Base-by-base conservation (phyloP, 345 rosid genomes). In the Odontarrhena argentea region DNA sequence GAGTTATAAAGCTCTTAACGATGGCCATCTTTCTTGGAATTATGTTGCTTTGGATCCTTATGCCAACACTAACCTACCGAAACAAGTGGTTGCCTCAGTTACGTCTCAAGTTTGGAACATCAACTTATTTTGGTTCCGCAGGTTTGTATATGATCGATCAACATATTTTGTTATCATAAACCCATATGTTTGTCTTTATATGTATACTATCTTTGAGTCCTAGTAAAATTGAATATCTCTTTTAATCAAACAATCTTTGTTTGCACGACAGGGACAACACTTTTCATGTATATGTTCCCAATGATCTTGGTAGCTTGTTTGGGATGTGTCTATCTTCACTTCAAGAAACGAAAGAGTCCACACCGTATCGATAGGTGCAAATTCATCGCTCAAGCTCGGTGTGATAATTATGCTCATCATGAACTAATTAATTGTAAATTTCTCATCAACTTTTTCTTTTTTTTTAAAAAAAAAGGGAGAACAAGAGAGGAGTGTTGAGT, bases 21-120 rank as follows among this genome's bases (percentile, higher is more conserved):
- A 57, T 65, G 61, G 55, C 69, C 15, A 63, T 83, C 7, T 75
- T 76, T 63, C 50, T 83, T 26, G 96, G 92, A 10, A 78, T 60
- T 58, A 56, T 86, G 51, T 42, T 87, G 82, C 54, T 90, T 51
- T 90, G 92, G 97, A 70, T 83, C 65, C 64, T 90, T 86, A 67
- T 60, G 76, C 85, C 97, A 40, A 86, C 96, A 46, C 73, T 67
- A 49, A 83, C 84, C 3, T 90, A 69, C 67, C 53, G 58, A 54
- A 47, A 40, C 9, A 38, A 40, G 14, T 87, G 93, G 95, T 28
- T 24, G 51, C 80, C 75, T 30, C 9, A 26, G 34, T 47, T 90
- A 79, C 65, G 74, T 44, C 12, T 63, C 35, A 73, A 85, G 63
- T 41, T 68, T 35, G 54, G 66, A 22, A 7, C 46, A 18, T 82